phyloP scores from a whole-genome alignment of 1,284 basidiomycete species.

The Phylloboletellus chloephorus region DNA sequence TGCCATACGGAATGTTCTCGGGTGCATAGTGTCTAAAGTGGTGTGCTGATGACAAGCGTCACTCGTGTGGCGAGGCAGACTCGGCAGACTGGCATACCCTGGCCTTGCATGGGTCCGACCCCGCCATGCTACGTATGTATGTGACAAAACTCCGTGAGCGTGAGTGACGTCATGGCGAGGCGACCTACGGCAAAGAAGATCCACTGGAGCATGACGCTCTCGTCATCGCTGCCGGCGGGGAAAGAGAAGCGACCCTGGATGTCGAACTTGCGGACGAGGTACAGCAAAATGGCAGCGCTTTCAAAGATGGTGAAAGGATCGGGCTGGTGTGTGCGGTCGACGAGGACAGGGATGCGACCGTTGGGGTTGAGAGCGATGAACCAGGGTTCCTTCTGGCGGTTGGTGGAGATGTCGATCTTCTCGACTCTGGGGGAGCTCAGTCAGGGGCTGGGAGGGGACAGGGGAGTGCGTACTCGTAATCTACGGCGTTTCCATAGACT shows the following conservation, averaged over 20 bases:
- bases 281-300: constrained; percentile 53
- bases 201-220: constrained; percentile 59
- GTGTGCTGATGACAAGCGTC: constrained; percentile 22
- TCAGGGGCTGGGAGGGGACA: background rate
- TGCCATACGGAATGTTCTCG: constrained; percentile 38
- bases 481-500: constrained; percentile 43
- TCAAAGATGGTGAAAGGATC: constrained; percentile 52
- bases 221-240: constrained; percentile 36
- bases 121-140: constrained; percentile 37
- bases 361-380: constrained; percentile 56
- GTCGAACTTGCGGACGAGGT: constrained; percentile 52
- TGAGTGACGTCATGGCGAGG: background rate
- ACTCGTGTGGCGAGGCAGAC: background rate
- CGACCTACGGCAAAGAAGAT: constrained; percentile 54
- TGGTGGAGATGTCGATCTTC: constrained; percentile 46
- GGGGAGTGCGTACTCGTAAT: constrained; percentile 48
- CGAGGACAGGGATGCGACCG: constrained; percentile 55
- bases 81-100: constrained; percentile 23
- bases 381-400: constrained; percentile 48
- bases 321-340: constrained; percentile 37
- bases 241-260: constrained; percentile 49
- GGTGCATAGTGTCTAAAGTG: constrained; percentile 37
- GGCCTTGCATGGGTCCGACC: constrained; percentile 45
- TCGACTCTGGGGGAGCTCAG: constrained; percentile 34
- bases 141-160: background rate